Evolutionary conservation across 2,329 filamentous ascomycete genomes (phyloP).

Genomic region (Cladophialophora psammophila): DNA sequence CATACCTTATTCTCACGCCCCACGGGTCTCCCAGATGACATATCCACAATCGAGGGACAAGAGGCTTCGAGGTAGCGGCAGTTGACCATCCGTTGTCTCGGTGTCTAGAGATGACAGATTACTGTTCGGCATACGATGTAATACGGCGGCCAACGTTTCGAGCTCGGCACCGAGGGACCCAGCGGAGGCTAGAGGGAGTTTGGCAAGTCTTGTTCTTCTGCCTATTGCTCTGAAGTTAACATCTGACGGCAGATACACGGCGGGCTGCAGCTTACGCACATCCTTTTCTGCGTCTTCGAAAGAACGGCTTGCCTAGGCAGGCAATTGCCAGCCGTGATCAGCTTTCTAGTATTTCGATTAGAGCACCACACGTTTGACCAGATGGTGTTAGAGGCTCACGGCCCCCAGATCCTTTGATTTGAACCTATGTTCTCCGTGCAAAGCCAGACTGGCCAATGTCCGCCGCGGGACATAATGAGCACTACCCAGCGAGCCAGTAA

Average conservation of each 20-base stretch:
- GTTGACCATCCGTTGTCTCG: background rate
- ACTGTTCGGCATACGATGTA: background rate
- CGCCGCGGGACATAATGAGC: too few species aligned
- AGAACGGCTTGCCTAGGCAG: background rate
- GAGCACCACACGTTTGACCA: too few species aligned
- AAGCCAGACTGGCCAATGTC: too few species aligned
- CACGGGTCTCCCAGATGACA: background rate
- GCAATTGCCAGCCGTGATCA: background rate
- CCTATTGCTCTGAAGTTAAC: background rate
- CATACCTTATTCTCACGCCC: background rate
- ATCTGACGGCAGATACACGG: background rate
- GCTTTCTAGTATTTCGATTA: too few species aligned
- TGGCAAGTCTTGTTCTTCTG: background rate
- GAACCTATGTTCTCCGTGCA: too few species aligned
- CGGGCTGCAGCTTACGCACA: background rate
- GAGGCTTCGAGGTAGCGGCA: background rate
- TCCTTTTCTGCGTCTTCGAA: background rate
- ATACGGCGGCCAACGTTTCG: background rate
- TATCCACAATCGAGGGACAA: background rate
- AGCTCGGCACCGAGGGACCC: background rate
- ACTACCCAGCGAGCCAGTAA: too few species aligned
- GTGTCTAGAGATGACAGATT: background rate
- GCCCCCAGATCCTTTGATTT: too few species aligned
- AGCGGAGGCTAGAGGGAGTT: background rate
- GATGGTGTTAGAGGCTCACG: too few species aligned